Percentiles rank a stretch among this genome's conserved stretches.
These are phyloP conservation scores for Trichosporon ovoides DNA, from an alignment of 1,284 basidiomycete genomes.

Conservation along the genomic window DNA sequence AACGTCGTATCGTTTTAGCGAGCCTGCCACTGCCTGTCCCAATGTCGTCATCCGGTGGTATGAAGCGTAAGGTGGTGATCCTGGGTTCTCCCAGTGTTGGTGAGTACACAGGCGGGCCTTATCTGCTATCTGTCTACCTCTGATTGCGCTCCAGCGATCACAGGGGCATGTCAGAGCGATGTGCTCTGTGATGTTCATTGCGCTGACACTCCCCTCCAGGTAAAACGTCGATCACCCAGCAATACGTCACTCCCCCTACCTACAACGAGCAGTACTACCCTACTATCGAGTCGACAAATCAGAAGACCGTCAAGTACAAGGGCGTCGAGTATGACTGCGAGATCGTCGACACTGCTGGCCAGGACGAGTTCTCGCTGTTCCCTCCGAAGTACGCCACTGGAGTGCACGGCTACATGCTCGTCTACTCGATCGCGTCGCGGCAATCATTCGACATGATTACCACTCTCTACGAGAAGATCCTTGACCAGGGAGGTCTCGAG, in stretches of 20 bases:
- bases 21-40: background rate
- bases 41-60: constrained; percentile 18
- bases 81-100: constrained; percentile 75
- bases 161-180: background rate
- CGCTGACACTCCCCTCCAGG: constrained; percentile 50
- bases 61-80: constrained; percentile 76
- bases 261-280: constrained; percentile 83
- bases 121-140: no score
- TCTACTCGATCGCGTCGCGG: constrained; percentile 88
- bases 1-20: constrained; percentile 5
- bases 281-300: constrained; percentile 85
- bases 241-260: constrained; percentile 63
- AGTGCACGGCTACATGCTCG: constrained; percentile 79
- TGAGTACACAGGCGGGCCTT: constrained; percentile 46
- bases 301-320: constrained; percentile 76
- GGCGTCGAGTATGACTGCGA: constrained; percentile 87
- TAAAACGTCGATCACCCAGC: constrained; percentile 71
- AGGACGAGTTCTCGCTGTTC: constrained; percentile 84
- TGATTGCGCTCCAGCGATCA: background rate
- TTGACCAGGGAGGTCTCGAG: constrained; percentile 84
- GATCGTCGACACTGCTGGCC: constrained; percentile 98
- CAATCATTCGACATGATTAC: constrained; percentile 95
- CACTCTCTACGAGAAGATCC: constrained; percentile 94
- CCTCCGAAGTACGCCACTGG: constrained; percentile 75
- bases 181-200: no score